These are phyloP conservation scores for Grigorovia humatica DNA, from an alignment of 805 yeast genomes.

Conservation along the genomic window DNA sequence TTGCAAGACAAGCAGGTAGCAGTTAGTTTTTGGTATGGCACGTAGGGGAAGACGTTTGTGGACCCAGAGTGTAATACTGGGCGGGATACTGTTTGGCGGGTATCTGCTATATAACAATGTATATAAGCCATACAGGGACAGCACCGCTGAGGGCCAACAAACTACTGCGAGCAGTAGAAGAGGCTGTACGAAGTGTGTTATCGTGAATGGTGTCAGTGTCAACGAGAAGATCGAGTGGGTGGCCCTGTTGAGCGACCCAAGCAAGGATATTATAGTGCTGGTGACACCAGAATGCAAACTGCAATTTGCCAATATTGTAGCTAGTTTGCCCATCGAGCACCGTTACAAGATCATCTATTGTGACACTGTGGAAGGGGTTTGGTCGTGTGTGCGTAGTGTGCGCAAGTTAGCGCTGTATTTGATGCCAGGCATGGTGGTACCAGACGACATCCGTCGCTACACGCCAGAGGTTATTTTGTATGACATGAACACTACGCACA, in stretches of 20 bases:
- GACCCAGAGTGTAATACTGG: background rate
- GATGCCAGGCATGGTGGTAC: slow-evolving; percentile 22
- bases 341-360: slow-evolving; percentile 34
- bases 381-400: slow-evolving; percentile 47
- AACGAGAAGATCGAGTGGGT: slow-evolving; percentile 8
- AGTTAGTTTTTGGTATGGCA: background rate
- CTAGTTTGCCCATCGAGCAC: background rate
- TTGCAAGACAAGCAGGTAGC: too few relatives aligned
- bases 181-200: slow-evolving; percentile 4
- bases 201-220: slow-evolving; percentile 4
- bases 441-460: slow-evolving; percentile 24
- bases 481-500: background rate
- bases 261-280: background rate
- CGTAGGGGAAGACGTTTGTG: background rate
- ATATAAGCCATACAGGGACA: slow-evolving; percentile 2
- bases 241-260: slow-evolving; percentile 5
- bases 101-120: background rate
- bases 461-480: background rate
- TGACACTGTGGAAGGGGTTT: slow-evolving; percentile 38
- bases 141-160: background rate
- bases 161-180: background rate
- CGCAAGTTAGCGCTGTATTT: slow-evolving; percentile 29
- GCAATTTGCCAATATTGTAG: background rate
- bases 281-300: slow-evolving; percentile 24
- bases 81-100: background rate